A percentile compares a stretch with the other conserved stretches of the same genome.
phyloP scores from a whole-genome alignment of 495 filamentous ascomycete genomes.

The Aspergillus homomorphus region DNA sequence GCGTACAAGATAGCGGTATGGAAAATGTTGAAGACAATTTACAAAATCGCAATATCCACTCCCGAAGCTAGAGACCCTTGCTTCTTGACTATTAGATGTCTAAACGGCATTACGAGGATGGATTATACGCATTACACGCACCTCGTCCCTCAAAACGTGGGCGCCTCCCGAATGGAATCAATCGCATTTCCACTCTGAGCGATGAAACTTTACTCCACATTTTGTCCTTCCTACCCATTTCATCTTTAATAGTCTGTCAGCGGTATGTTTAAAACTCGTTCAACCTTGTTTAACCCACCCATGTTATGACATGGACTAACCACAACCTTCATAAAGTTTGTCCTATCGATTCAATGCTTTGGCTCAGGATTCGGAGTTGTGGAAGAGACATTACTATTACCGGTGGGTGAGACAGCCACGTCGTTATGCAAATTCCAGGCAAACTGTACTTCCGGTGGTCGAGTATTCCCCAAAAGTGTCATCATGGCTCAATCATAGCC shows the following conservation, averaged over 20 bases:
- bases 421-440: conserved; percentile 66
- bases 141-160: conserved; percentile 35
- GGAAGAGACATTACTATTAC: conserved; percentile 86
- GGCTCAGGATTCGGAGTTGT: conserved; percentile 79
- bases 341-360: conserved; percentile 77
- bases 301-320: background rate
- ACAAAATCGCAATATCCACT: too few relatives aligned
- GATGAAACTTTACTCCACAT: conserved; percentile 87
- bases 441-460: conserved; percentile 41
- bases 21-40: background rate
- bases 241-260: conserved; percentile 66
- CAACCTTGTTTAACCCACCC: background rate
- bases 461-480: conserved; percentile 70
- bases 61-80: too few relatives aligned
- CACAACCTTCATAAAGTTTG: conserved; percentile 45
- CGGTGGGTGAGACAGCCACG: conserved; percentile 83
- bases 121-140: background rate
- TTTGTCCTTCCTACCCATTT: conserved; percentile 68
- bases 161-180: conserved; percentile 19
- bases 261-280: conserved; percentile 40
- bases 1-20: background rate
- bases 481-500: conserved; percentile 78
- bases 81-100: conserved; percentile 37
- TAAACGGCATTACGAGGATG: conserved; percentile 39
- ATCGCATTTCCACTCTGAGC: conserved; percentile 64